A percentile compares a stretch with the other conserved stretches of the same genome.
Conservation (phyloP, 768 basidiomycete species). For the Leccinum sublutescens region DNA sequence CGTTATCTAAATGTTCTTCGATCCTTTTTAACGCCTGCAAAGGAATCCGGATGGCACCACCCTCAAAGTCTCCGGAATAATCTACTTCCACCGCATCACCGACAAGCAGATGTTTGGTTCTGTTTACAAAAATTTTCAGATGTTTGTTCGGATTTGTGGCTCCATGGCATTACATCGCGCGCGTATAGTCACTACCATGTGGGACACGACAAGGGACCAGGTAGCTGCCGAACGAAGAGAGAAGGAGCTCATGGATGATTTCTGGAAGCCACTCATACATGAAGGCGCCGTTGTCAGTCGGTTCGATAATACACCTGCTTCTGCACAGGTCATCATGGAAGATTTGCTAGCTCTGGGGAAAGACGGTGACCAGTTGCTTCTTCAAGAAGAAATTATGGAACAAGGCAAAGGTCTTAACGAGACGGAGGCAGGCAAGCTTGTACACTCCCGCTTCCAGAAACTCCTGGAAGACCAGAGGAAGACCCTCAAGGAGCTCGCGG, state of each 20-base stretch:
- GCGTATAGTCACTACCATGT: constrained; percentile 39
- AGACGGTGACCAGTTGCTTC: not conserved
- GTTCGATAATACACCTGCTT: not conserved
- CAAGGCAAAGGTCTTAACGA: constrained; percentile 18
- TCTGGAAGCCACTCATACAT: constrained; percentile 17
- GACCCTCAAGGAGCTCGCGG: constrained; percentile 14
- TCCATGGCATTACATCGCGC: constrained; percentile 27
- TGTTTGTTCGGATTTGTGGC: constrained; percentile 39
- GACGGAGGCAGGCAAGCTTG: constrained; percentile 21
- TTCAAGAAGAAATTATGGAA: constrained; percentile 21
- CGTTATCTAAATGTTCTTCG: not conserved
- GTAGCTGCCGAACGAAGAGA: constrained; percentile 13
- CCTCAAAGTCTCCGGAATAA: not conserved
- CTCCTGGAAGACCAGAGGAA: constrained; percentile 19
- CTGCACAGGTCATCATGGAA: not conserved
- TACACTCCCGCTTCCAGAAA: constrained; percentile 17
- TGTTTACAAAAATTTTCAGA: constrained; percentile 28
- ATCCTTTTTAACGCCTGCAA: not conserved
- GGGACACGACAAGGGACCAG: constrained; percentile 27
- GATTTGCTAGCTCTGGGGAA: not conserved
- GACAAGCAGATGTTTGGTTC: constrained; percentile 36
- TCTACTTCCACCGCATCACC: constrained; percentile 20
- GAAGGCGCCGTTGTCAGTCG: not conserved
- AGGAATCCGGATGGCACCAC: not conserved
- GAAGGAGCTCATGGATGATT: constrained; percentile 22